phyloP scores from a whole-genome alignment of 2,329 filamentous ascomycete species.

The Phaeosphaeriaceae sp. region DNA sequence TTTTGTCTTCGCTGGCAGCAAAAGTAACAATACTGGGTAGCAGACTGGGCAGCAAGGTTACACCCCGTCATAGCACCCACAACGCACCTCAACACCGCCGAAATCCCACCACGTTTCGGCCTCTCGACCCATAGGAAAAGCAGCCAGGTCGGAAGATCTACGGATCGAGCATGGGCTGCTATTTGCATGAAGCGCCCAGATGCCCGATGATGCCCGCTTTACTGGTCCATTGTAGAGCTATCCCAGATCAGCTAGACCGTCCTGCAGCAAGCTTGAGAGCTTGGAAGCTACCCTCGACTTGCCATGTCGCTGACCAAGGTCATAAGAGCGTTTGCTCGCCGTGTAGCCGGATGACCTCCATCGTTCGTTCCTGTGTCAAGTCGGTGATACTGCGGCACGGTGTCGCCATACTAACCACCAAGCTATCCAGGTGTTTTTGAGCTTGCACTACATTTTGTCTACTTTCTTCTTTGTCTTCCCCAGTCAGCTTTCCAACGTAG shows the following conservation, averaged over 20 bases:
- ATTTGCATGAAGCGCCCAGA: slow-evolving; percentile 5
- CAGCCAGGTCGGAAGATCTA: slow-evolving; percentile 5
- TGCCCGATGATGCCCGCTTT: slow-evolving; percentile 28
- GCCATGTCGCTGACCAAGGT: slow-evolving; percentile 28
- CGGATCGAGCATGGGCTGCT: slow-evolving; percentile 2
- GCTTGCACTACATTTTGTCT: neutral
- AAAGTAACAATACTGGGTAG: slow-evolving; percentile 8
- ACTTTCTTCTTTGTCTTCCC: neutral
- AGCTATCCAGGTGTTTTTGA: slow-evolving; percentile 1
- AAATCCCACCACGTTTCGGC: slow-evolving; percentile 17
- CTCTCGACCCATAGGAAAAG: slow-evolving; percentile 18
- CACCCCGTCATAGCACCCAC: slow-evolving; percentile 21
- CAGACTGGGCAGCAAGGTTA: slow-evolving; percentile 17
- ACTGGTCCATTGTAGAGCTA: slow-evolving; percentile 28
- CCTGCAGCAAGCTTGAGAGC: slow-evolving; percentile 36
- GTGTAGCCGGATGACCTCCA: slow-evolving; percentile 18
- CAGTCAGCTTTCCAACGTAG: neutral
- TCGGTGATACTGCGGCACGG: slow-evolving; percentile 9
- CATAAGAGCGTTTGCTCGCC: slow-evolving; percentile 34
- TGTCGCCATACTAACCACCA: slow-evolving; percentile 18
- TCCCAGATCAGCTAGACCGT: slow-evolving; percentile 37
- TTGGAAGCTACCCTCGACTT: slow-evolving; percentile 34
- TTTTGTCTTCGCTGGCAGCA: slow-evolving; percentile 21
- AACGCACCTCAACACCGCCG: slow-evolving; percentile 34
- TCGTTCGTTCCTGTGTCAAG: slow-evolving; percentile 12